These are phyloP conservation scores for Dalechampia spathulata DNA, from an alignment of 441 rosid species.

Conservation along the genomic window DNA sequence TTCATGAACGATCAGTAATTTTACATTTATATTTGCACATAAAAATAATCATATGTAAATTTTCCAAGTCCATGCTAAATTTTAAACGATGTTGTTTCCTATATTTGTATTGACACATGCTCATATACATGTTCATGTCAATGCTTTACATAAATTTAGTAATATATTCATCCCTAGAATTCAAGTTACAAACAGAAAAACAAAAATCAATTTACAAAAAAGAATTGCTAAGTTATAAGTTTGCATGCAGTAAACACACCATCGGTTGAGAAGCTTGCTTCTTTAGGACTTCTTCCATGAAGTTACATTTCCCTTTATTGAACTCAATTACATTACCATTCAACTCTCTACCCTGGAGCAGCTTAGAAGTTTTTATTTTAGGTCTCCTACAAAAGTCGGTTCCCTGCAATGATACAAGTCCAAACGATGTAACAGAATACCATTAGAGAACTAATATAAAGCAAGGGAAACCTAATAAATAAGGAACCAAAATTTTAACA, in stretches of 20 bases:
- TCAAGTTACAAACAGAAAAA: background rate
- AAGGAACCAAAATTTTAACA: background rate
- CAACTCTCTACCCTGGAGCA: slow-evolving; percentile 53
- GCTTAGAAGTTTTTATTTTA: slow-evolving; percentile 28
- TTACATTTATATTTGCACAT: too few relatives aligned
- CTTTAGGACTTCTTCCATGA: slow-evolving; percentile 52
- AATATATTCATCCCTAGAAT: background rate
- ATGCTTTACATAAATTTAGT: too few relatives aligned
- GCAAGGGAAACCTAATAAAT: too few relatives aligned
- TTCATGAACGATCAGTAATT: too few relatives aligned
- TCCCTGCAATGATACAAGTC: slow-evolving; percentile 18
- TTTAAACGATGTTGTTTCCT: too few relatives aligned
- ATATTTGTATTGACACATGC: too few relatives aligned
- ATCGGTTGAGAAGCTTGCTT: slow-evolving; percentile 42
- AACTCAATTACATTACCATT: slow-evolving; percentile 34
- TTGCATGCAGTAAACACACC: slow-evolving; percentile 27
- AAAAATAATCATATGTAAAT: too few relatives aligned
- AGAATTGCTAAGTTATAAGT: background rate
- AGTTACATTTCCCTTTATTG: slow-evolving; percentile 31
- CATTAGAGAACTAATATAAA: background rate
- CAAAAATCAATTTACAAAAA: background rate
- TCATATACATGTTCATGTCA: too few relatives aligned
- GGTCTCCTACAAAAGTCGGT: slow-evolving; percentile 15
- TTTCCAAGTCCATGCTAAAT: too few relatives aligned
- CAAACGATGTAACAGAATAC: slow-evolving; percentile 2